phyloP scores from a whole-genome alignment of 306 rosid species.

The Quercus engelmannii region DNA sequence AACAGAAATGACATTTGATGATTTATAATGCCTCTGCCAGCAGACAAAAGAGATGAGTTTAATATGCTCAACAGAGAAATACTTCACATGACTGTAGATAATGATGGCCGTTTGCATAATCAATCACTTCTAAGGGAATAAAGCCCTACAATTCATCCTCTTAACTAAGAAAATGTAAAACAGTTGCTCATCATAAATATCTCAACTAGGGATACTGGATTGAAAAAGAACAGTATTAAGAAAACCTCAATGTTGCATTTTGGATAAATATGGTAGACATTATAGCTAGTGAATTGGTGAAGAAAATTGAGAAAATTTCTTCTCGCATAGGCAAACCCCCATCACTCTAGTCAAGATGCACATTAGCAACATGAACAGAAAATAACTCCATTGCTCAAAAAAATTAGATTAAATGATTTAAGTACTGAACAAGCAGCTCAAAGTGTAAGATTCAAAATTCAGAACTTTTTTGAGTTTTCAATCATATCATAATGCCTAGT shows the following conservation, averaged over 20 bases:
- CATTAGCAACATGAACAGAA: background rate
- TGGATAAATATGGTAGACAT: background rate
- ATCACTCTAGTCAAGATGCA: background rate
- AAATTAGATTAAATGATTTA: background rate
- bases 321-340: background rate
- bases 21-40: constrained; percentile 9
- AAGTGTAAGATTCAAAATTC: background rate
- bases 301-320: background rate
- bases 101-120: background rate
- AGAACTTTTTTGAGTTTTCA: background rate
- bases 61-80: background rate
- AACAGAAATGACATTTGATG: constrained; percentile 5
- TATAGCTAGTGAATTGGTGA: background rate
- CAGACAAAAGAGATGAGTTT: constrained; percentile 1
- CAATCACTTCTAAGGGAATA: background rate
- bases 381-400: background rate
- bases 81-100: background rate
- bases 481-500: background rate
- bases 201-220: background rate
- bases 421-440: background rate
- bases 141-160: background rate
- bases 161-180: background rate
- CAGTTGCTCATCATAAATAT: background rate
- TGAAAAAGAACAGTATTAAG: background rate
- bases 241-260: background rate